phyloP scores from a whole-genome alignment of 1,284 basidiomycete species.

The Trichosporon sp. region DNA sequence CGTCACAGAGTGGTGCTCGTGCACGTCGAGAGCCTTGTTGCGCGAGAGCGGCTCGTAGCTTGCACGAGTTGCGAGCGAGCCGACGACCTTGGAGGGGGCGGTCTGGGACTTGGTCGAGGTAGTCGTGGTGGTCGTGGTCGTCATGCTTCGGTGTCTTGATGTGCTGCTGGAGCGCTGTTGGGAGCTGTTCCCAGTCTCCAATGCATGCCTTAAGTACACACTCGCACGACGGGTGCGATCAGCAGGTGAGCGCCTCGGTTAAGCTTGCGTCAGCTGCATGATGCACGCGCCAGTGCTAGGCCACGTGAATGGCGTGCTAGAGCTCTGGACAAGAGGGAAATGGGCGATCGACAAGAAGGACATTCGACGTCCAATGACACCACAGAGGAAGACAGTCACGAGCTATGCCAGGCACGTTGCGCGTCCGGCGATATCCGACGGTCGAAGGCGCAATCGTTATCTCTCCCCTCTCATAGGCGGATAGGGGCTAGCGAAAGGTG shows the following conservation, averaged over 20 bases:
- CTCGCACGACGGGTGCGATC: not conserved
- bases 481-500: too few species aligned
- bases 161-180: too few species aligned
- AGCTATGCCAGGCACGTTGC: not conserved
- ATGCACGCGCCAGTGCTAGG: not conserved
- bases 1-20: conserved; percentile 8
- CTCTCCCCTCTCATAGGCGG: not conserved
- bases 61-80: not conserved
- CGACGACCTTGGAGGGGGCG: not conserved
- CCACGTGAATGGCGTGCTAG: not conserved
- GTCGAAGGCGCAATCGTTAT: not conserved
- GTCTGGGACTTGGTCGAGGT: not conserved
- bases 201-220: not conserved
- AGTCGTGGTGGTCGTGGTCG: not conserved
- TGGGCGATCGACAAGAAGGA: too few species aligned
- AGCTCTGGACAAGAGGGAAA: too few species aligned
- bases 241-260: not conserved
- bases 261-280: not conserved
- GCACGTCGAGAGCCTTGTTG: conserved; percentile 8
- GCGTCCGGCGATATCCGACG: not conserved
- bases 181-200: too few species aligned
- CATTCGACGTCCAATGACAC: too few species aligned
- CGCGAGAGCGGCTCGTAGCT: conserved; percentile 6
- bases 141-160: not conserved
- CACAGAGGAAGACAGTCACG: not conserved